phyloP scores from a whole-genome alignment of 441 rosid species.

The Adansonia rubrostipa region DNA sequence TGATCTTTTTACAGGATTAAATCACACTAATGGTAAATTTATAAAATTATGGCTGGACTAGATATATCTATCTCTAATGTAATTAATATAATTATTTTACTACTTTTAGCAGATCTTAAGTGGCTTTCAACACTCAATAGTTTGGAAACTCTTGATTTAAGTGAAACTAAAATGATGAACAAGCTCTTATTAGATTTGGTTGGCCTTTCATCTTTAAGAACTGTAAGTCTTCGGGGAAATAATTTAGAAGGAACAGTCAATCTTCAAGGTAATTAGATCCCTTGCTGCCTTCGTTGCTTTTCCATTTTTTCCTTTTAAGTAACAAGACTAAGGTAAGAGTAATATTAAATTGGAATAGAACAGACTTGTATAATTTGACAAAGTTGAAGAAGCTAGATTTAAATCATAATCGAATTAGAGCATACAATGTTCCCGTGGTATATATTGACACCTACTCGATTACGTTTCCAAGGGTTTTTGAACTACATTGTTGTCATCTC shows the following conservation, averaged over 20 bases:
- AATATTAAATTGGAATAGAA: too few relatives aligned
- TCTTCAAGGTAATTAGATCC: not conserved
- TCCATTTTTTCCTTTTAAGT: not conserved
- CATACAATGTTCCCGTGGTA: too few relatives aligned
- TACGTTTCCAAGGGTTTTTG: too few relatives aligned
- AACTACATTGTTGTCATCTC: too few relatives aligned
- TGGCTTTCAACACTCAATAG: not conserved
- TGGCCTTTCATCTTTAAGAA: not conserved
- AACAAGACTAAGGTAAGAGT: too few relatives aligned
- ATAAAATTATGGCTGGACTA: not conserved
- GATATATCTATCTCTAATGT: not conserved
- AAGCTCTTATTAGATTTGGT: not conserved
- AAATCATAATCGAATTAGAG: too few relatives aligned
- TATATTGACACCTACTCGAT: too few relatives aligned
- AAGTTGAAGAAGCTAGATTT: too few relatives aligned
- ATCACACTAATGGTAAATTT: not conserved
- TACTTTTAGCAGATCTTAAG: not conserved
- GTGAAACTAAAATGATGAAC: not conserved
- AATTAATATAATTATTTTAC: not conserved
- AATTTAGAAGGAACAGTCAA: not conserved
- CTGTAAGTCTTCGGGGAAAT: not conserved
- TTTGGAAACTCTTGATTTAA: constrained; percentile 2
- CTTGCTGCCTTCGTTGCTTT: not conserved
- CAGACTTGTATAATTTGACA: too few relatives aligned
- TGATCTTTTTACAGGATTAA: not conserved